Evolutionary conservation across 176 grass and related monocot species (phyloP).

Genomic region (Lolium rigidum): DNA sequence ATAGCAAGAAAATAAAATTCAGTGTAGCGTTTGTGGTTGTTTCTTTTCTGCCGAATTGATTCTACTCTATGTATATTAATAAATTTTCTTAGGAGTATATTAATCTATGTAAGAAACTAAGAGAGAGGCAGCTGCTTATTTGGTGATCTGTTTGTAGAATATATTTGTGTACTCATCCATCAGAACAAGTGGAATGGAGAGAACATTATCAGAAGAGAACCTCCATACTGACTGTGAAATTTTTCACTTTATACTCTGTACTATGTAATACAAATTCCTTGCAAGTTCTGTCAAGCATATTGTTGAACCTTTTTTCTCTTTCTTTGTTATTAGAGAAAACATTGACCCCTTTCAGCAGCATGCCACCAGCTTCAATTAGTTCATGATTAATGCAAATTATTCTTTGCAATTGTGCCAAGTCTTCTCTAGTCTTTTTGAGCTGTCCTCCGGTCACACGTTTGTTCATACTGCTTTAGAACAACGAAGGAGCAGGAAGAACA

Average conservation of each 20-base stretch:
- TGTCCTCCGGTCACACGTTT: slow-evolving; percentile 36
- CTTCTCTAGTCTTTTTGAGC: slow-evolving; percentile 27
- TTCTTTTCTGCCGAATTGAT: not conserved
- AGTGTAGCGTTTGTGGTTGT: not conserved
- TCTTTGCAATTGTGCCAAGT: slow-evolving; percentile 38
- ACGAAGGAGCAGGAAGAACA: slow-evolving; percentile 31
- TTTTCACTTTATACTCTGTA: slow-evolving; percentile 4
- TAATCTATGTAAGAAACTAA: not conserved
- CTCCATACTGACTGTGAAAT: slow-evolving; percentile 12
- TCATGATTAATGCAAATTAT: slow-evolving; percentile 14
- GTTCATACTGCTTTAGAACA: slow-evolving; percentile 41
- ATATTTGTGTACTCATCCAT: not conserved
- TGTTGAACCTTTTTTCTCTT: not conserved
- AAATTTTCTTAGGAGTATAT: not conserved
- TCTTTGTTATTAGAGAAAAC: not conserved
- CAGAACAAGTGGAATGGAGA: slow-evolving; percentile 19
- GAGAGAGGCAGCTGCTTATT: not conserved
- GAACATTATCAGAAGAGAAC: slow-evolving; percentile 38
- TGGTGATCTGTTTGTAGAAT: not conserved
- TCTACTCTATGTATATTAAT: not conserved
- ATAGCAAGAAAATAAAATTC: not conserved
- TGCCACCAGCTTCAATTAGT: slow-evolving; percentile 13
- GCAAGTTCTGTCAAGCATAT: slow-evolving; percentile 27
- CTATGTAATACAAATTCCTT: slow-evolving; percentile 10
- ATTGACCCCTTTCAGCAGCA: not conserved